Conservation (phyloP, 2,329 filamentous ascomycete genomes). For the Incumbomyces delicatus region DNA sequence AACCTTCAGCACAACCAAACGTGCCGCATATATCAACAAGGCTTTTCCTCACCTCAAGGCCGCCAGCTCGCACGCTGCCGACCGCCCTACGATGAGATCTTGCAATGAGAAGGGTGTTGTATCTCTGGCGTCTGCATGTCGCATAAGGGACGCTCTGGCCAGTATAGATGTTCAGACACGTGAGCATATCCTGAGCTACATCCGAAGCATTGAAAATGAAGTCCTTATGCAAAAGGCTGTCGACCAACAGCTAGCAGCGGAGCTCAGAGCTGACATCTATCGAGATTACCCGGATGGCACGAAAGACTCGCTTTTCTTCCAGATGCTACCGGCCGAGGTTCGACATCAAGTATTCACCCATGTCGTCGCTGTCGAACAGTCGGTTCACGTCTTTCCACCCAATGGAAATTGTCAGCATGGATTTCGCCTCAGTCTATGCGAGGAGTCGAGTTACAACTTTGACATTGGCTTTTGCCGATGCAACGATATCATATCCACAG, state of each 20-base stretch:
- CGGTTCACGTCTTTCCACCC: conserved; percentile 4
- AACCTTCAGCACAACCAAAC: no score
- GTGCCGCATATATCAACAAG: no score
- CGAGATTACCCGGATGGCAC: conserved; percentile 1
- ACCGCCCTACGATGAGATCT: no score
- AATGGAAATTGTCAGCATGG: conserved; percentile 6
- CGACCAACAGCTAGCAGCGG: background rate
- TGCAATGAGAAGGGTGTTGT: no score
- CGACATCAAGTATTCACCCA: conserved; percentile 2
- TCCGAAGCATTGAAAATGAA: background rate
- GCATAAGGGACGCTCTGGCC: background rate
- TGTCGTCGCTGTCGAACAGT: conserved; percentile 1
- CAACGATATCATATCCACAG: background rate
- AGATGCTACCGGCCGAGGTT: conserved; percentile 5
- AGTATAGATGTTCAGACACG: background rate
- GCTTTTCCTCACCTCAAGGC: no score
- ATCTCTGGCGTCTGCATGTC: background rate
- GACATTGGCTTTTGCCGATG: conserved; percentile 1
- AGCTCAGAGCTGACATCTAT: background rate
- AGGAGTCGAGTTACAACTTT: conserved; percentile 2
- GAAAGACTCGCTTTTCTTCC: background rate
- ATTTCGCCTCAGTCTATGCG: conserved; percentile 5
- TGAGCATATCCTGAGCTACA: background rate
- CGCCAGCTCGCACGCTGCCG: no score
- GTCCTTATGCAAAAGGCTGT: conserved; percentile 1